These are phyloP conservation scores for Suillus placidus DNA, from an alignment of 768 basidiomycete species.

Conservation along the genomic window DNA sequence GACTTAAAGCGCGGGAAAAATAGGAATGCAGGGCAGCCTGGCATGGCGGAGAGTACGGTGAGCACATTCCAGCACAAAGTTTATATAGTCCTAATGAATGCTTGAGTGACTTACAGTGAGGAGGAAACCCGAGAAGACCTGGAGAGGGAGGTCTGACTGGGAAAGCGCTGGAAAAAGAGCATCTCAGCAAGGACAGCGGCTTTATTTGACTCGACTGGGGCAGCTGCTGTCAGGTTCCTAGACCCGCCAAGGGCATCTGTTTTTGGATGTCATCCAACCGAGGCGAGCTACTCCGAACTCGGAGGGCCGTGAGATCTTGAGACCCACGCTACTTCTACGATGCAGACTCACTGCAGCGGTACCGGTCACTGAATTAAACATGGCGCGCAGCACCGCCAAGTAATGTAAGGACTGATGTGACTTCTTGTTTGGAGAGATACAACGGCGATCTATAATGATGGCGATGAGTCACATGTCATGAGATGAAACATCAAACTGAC, in stretches of 20 bases:
- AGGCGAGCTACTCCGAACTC: too few relatives aligned
- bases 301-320: too few relatives aligned
- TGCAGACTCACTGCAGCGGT: not conserved
- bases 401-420: not conserved
- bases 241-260: not conserved
- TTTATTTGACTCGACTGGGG: constrained; percentile 28
- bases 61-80: constrained; percentile 1
- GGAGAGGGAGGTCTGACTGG: constrained; percentile 25
- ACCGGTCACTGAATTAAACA: not conserved
- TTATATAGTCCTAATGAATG: constrained; percentile 30
- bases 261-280: not conserved
- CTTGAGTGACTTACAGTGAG: constrained; percentile 22
- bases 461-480: not conserved
- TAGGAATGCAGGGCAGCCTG: constrained; percentile 33
- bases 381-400: not conserved
- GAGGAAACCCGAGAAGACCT: constrained; percentile 26
- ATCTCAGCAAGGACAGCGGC: constrained; percentile 28
- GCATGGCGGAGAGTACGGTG: constrained; percentile 24
- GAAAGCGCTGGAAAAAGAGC: constrained; percentile 20
- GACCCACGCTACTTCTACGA: too few relatives aligned
- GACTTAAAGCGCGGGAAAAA: constrained; percentile 37
- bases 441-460: not conserved
- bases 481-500: not conserved
- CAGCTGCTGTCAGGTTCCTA: not conserved
- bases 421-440: not conserved